Evolutionary conservation across 768 basidiomycete species (phyloP), one percentile per base, ranked within the genome.

Genomic region (Dioszegia hungarica): DNA sequence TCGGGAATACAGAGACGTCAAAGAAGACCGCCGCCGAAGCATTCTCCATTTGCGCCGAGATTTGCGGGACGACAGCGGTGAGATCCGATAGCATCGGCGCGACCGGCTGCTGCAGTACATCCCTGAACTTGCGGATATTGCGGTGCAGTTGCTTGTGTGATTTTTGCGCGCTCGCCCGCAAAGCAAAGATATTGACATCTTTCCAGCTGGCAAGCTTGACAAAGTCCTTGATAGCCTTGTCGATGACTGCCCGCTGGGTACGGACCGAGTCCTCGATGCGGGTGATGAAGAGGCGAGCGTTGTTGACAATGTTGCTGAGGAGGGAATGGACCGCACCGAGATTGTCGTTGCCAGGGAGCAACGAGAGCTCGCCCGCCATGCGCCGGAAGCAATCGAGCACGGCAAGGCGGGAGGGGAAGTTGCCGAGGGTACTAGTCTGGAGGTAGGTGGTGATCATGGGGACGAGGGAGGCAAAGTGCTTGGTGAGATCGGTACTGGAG

Each of bases 121-220:
- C 87, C n/a, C 91, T 84, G 79, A 92, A 94, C 78, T 90, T 95
- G 49, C 90, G 84, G 57, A 97, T 83, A 61, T 85, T 82, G 74
- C 89, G 90, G 82, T 90, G 92, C 1, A 99, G 79, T 61, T 93
- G 89, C 57, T 85, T 86, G 73, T 99, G 95, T 1, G 90, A 91
- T 67, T 81, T 85, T 57, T 88, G 85, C 0, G 95, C 92, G 70
- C 92, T 95, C 59, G 88, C 86, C 74, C 87, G 89, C 56, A 99
- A 80, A 1, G 95, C 92, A 61, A 89, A 86, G 10, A 98, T 88
- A 67, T 98, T 99, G 70, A 92, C 79, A 70, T 99, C 95, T 75
- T 89, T 95, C 95, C 95, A 98, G 68, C 92, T 97, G 1, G 95
- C 95, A 41, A 99, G 80, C 75, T 92, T 94, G 79, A 98, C 86